Evolutionary conservation across 1,284 basidiomycete species (phyloP), one percentile per base, ranked within the genome.

Genomic region (Ustilago sp.): DNA sequence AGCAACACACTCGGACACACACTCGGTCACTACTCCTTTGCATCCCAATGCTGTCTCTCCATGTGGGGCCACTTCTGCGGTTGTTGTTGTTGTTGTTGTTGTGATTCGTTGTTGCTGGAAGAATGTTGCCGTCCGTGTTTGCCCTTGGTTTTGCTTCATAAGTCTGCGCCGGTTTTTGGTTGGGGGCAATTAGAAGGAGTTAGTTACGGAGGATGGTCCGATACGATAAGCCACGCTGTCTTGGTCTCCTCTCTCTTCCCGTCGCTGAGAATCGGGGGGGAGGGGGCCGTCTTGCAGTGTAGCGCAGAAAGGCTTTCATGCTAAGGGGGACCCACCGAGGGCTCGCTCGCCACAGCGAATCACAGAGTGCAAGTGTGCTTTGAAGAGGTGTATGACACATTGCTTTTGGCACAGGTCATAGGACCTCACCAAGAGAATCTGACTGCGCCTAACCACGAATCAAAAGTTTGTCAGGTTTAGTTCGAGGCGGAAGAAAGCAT

Each of bases 141-240:
- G 48, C 48, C 28, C 48, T 50, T 28, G 43, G 13, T 43, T 43
- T 39, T n/a, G 19, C 23, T 41, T 55, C 53, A 55, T 39, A 55
- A 55, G 36, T 12, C 39, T 50, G 48, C 31, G 53, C 53, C 35
- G 36, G 39, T 38, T 11, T n/a, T 38, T 38, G 35, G 15, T 35
- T 35, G 32, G 32, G 32, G 32, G 17, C 9, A 35, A 28, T 28
- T 28, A 28, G 23, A 52, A 28, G 28, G 28, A 48, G 28, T 51
- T 36, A 53, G 51, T 4, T 57, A 55, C 57, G 57, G 63, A 51
- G 63, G 41, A 41, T 34, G 48, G 31, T 32, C 57, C 63, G 48
- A 65, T 59, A 39, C 63, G 48, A 65, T 59, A 39, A 41, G 53
- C 53, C 53, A 55, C 8, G 23, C 23, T 28, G 23, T 3, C 23